phyloP scores from a whole-genome alignment of 768 basidiomycete genomes.

The Grammothele lineata region DNA sequence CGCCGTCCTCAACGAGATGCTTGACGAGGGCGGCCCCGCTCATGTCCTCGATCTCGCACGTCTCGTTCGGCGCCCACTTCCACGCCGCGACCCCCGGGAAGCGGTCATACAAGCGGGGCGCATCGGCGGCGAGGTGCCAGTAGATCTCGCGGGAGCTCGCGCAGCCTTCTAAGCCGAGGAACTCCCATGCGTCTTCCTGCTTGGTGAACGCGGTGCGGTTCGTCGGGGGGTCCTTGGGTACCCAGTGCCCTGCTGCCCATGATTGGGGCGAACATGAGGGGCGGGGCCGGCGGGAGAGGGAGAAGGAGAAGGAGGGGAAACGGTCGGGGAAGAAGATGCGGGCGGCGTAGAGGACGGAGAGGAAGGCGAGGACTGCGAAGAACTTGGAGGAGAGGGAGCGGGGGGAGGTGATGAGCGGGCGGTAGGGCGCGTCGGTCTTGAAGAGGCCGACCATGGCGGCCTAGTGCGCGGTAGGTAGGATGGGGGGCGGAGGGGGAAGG shows the following conservation, averaged over 20 bases:
- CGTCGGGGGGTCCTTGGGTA: constrained; percentile 32
- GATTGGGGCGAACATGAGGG: constrained; percentile 31
- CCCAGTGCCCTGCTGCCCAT: constrained; percentile 40
- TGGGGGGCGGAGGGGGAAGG: constrained; percentile 1
- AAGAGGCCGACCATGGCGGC: constrained; percentile 12
- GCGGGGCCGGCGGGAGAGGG: constrained; percentile 1
- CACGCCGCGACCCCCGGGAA: constrained; percentile 52
- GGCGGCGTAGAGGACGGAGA: constrained; percentile 5
- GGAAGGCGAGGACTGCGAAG: constrained; percentile 6
- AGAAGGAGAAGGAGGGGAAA: constrained; percentile 4
- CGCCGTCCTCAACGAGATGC: constrained; percentile 63
- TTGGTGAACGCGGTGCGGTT: constrained; percentile 8
- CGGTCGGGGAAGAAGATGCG: constrained; percentile 7
- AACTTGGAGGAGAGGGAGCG: constrained; percentile 11
- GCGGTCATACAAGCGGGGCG: constrained; percentile 41
- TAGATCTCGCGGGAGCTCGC: constrained; percentile 57
- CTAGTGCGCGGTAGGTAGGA: too few species aligned
- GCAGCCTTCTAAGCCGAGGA: constrained; percentile 59
- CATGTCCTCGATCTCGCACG: constrained; percentile 41
- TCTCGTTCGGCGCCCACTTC: constrained; percentile 46
- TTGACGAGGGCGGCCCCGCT: constrained; percentile 41
- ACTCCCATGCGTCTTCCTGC: constrained; percentile 40
- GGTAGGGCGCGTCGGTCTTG: constrained; percentile 10
- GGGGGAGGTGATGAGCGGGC: constrained; percentile 8
- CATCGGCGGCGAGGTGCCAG: constrained; percentile 62